These are phyloP conservation scores for Aspergillus cejpii DNA, from an alignment of 2,329 filamentous ascomycete genomes.

Conservation along the genomic window DNA sequence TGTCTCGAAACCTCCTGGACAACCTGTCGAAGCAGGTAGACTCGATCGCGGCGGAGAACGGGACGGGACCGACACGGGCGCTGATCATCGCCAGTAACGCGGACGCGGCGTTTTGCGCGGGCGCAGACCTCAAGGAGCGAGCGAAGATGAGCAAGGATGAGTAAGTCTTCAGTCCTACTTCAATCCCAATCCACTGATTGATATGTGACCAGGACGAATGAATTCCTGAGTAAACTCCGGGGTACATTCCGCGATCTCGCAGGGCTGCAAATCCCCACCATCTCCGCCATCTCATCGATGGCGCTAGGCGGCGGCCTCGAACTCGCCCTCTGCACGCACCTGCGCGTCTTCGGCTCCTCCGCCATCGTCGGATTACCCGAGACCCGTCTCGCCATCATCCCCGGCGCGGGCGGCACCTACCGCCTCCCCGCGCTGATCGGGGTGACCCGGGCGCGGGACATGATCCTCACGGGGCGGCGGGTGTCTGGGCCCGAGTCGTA, in stretches of 20 bases:
- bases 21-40: slow-evolving; percentile 67
- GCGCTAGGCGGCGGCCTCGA: slow-evolving; percentile 93
- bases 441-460: slow-evolving; percentile 70
- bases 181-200: slow-evolving; percentile 1
- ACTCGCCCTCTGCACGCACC: slow-evolving; percentile 78
- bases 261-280: slow-evolving; percentile 76
- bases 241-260: slow-evolving; percentile 67
- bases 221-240: slow-evolving; percentile 72
- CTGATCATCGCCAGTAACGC: slow-evolving; percentile 77
- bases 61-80: slow-evolving; percentile 61
- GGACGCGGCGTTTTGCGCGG: slow-evolving; percentile 86
- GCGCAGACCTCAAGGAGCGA: slow-evolving; percentile 88
- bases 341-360: slow-evolving; percentile 77
- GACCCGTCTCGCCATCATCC: slow-evolving; percentile 87
- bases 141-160: slow-evolving; percentile 68
- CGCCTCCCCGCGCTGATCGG: slow-evolving; percentile 79
- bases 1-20: slow-evolving; percentile 69
- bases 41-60: slow-evolving; percentile 57
- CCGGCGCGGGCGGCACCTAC: slow-evolving; percentile 87
- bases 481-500: slow-evolving; percentile 81
- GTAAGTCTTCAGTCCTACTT: slow-evolving; percentile 46
- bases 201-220: slow-evolving; percentile 56
- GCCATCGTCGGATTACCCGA: slow-evolving; percentile 79
- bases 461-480: slow-evolving; percentile 83
- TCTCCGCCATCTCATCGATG: slow-evolving; percentile 75